These are phyloP conservation scores for Uncinocarpus reesii DNA, from an alignment of 2,329 filamentous ascomycete genomes.

Conservation along the genomic window DNA sequence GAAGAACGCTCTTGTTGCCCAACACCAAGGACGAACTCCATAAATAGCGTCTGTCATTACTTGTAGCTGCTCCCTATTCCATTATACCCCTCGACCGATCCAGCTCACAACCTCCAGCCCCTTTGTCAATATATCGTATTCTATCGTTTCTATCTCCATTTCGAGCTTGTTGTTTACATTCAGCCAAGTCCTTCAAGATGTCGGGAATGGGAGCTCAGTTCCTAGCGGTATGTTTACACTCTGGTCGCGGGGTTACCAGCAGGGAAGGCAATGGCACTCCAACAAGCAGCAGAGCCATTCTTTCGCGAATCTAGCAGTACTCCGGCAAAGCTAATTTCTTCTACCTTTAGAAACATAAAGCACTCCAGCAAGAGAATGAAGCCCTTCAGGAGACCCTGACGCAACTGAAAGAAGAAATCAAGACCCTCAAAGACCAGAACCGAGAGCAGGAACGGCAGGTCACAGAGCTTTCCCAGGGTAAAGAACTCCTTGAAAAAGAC, in stretches of 20 bases:
- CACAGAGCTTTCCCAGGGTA: slow-evolving; percentile 91
- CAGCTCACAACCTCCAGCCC: not conserved
- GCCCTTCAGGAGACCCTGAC: slow-evolving; percentile 70
- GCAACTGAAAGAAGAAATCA: slow-evolving; percentile 78
- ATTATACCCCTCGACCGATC: not conserved
- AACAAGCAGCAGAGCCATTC: not conserved
- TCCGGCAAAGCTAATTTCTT: not conserved
- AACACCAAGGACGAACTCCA: no score
- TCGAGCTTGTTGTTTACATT: not conserved
- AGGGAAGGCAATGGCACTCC: not conserved
- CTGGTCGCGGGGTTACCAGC: not conserved
- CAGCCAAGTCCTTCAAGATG: slow-evolving; percentile 1
- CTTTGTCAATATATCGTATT: not conserved
- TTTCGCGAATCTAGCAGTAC: not conserved
- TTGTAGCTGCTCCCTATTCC: not conserved
- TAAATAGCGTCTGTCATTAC: slow-evolving; percentile 5
- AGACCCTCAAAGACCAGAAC: slow-evolving; percentile 87
- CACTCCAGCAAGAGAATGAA: slow-evolving; percentile 88
- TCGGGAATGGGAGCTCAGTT: slow-evolving; percentile 12
- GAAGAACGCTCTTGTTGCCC: no score
- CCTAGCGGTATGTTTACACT: slow-evolving; percentile 13
- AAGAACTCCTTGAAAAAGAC: slow-evolving; percentile 76
- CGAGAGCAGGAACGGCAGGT: slow-evolving; percentile 96
- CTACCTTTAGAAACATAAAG: slow-evolving; percentile 27
- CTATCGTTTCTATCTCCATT: not conserved